Base-by-base conservation (phyloP, 257 asterid genomes). In the Ajuga chamaepitys region DNA sequence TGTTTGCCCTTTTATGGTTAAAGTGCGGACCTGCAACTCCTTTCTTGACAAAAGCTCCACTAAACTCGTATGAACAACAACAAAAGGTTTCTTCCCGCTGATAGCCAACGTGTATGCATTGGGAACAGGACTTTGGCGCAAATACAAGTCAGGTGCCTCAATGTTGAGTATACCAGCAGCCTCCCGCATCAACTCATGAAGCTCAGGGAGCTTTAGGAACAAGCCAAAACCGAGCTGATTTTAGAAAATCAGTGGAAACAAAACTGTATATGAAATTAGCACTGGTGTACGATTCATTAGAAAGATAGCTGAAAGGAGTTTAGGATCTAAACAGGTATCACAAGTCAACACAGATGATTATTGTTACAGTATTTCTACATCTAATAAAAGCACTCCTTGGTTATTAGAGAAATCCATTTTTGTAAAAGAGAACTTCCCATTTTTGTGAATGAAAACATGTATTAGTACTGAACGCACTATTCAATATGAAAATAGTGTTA, bases 61-160 rank as follows among this genome's bases (percentile, higher is more conserved):
- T 55, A 92, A 87, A 84, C 97, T 92, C 7, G 98, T 89, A 70
- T 92, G 98, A 51, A 92, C 91, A 47, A 92, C 98, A 64, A 92
- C 91, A 75, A 92, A 92, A 1, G 98, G 98, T 54, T 89, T 89
- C 72, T 89, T 92, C 74, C 97, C 98, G 58, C 95, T 75, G 79
- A 92, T 72, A 25, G 98, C 98, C 58, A 92, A 78, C 65, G 98
- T 92, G 75, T 92, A 92, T 44, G 98, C 96, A 69, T 89, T 92
- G 40, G 98, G 95, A 16, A 85, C 81, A 5, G 98, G 97, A 80
- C 95, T 92, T 75, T 92, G 98, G 35, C 95, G 96, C 68, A 92
- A 68, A 56, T 92, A 92, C 14, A 92, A 78, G 76, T 85, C 97
- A 25, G 98, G 97, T 64, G 95, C 79, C 63, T 89, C 98, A 42